Base-by-base conservation (phyloP, 202 grass and related monocot species). In the Eragrostis tef region DNA sequence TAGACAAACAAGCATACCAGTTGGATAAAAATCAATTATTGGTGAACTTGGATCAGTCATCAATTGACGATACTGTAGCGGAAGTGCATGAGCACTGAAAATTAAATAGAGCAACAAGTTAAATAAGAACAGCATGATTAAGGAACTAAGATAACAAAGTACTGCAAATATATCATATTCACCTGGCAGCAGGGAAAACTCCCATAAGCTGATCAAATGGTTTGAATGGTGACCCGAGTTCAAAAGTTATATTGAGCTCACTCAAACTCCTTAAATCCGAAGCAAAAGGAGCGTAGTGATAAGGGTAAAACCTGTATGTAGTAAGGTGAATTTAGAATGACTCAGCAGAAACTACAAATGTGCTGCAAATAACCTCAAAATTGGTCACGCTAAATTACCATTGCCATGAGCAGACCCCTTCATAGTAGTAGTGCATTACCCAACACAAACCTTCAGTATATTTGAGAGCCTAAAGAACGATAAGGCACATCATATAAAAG, bases 361-460 rank as follows among this genome's bases (percentile, higher is more conserved):
- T 61, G 17, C 48, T 78, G 65, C 42, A 51, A 24, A 56, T 62
- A 77, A 81, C 65, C 21, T 70, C 47, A 52, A 11, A 84, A 34
- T 73, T 57, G 6, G 81, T 45, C 17, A 69, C 46, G 71, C 29
- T 79, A 80, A 58, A 80, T 67, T 90, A 95, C 96, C 96, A 98
- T 91, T 89, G 86, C 96, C 96, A 98, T 51, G 96, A 98, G 80
- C 92, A 95, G 73, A 98, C 96, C 50, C 96, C 96, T 89, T 99
- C 96, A 65, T 96, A 96, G 53, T 96, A 99, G 83, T 96, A 99
- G 68, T 96, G 96, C 96, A 99, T 99, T 29, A 99, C 96, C 96
- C 96, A 99, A 75, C 96, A 99, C 75, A 99, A 82, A 45, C 96
- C 96, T 99, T 99, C 93, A 45, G 93, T 87, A 65, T 95, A 99